Evolutionary conservation across 2,329 filamentous ascomycete species (phyloP), one percentile per base, ranked within the genome.

Genomic region (Boeremia lycopersici): DNA sequence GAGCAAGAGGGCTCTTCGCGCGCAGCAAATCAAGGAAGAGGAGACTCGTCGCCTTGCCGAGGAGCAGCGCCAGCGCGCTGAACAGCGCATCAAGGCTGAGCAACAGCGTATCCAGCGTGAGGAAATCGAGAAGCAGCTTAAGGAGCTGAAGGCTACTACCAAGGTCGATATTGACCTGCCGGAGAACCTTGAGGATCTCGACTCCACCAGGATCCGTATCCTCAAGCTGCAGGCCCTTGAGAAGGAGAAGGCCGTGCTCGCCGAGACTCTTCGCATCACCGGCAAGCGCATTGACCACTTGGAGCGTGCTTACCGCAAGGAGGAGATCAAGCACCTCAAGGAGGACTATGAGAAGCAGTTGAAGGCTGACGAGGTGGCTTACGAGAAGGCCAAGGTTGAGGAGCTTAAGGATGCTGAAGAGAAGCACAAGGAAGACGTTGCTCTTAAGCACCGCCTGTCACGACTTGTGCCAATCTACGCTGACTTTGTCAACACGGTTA

Each of bases 211-310:
- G 61, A 90, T 99, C 67, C 93, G 95, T 74, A 89, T 90, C 65
- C 89, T 99, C 80, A 98, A 98, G 83, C 85, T 99, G 53, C 89
- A 91, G 57, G 93, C 96, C 77, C 86, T 99, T 10, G 95, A 98
- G 80, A 93, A 93, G 68, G 95, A 98, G 82, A 99, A 98, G 88
- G 96, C 93, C 71, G 92, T 95, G 72, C 87, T 97, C 64, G 91
- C 90, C 61, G 92, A 97, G 78, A 91, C 90, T 74, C 86, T 98
- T 48, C 89, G 92, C 68, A 86, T 96, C 68, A 96, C 93, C 57
- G 91, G 89, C 75, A 98, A 97, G 86, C 89, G 95, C 62, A 90
- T 97, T 69, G 95, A 99, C 73, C 93, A 99, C 78, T 81, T 99
- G 67, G 95, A 99, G 82, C 90, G 95, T 80, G 95, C 95, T 33